Evolutionary conservation across 2,329 filamentous ascomycete species (phyloP).

Genomic region (Coniochaeta sp.): DNA sequence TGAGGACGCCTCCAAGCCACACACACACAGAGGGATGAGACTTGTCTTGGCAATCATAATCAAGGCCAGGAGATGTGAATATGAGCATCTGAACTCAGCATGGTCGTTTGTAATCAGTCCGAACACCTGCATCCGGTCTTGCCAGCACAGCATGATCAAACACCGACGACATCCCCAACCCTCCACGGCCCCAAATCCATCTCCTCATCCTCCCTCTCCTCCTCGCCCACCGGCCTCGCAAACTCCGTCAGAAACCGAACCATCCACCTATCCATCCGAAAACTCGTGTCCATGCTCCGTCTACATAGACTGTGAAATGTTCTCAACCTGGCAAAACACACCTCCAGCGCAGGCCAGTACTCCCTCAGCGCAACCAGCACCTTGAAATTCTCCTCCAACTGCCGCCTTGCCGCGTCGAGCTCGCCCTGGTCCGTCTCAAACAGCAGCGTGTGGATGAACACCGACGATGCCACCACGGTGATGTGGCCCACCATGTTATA

Average conservation of each 20-base stretch:
- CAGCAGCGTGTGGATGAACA: slow-evolving; percentile 36
- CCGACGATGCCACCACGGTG: slow-evolving; percentile 35
- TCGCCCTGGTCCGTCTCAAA: slow-evolving; percentile 28
- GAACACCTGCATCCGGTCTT: too few species aligned
- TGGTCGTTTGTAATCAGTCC: too few species aligned
- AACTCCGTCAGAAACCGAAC: slow-evolving; percentile 14
- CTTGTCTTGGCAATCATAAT: neutral
- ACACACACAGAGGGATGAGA: too few species aligned
- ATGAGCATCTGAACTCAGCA: too few species aligned
- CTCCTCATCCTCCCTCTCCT: slow-evolving; percentile 13
- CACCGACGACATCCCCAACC: neutral
- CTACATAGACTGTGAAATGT: slow-evolving; percentile 33
- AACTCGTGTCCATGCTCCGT: slow-evolving; percentile 22
- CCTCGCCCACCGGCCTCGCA: neutral
- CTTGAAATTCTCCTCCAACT: slow-evolving; percentile 35
- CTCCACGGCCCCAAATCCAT: neutral
- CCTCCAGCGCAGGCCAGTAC: slow-evolving; percentile 32
- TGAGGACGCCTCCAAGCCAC: neutral
- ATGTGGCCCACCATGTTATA: slow-evolving; percentile 38
- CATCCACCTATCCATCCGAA: slow-evolving; percentile 19
- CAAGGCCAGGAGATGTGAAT: too few species aligned
- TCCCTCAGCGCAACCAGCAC: slow-evolving; percentile 29
- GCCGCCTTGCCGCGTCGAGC: slow-evolving; percentile 23
- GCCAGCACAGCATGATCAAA: neutral
- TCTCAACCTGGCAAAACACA: slow-evolving; percentile 27